Evolutionary conservation across 2,329 filamentous ascomycete genomes (phyloP).

Genomic region (Seiridium cupressi): DNA sequence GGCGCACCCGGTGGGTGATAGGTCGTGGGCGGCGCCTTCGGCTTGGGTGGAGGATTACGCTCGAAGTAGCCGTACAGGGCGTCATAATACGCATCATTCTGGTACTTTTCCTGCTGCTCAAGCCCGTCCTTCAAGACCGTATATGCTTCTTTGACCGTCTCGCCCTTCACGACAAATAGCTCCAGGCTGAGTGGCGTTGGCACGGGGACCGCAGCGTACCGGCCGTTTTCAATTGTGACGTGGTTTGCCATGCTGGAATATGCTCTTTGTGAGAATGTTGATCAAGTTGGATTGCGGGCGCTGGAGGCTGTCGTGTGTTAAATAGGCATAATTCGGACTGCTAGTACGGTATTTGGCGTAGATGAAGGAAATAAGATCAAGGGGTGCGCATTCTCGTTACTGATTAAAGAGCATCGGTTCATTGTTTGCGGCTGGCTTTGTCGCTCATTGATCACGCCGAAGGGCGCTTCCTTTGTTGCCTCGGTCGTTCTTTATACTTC

Average conservation of each 20-base stretch:
- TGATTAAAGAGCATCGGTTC: no score
- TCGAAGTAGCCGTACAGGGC: not conserved
- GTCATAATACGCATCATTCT: not conserved
- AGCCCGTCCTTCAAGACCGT: not conserved
- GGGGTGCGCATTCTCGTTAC: no score
- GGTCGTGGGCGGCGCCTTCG: not conserved
- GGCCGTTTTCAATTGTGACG: not conserved
- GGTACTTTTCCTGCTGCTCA: not conserved
- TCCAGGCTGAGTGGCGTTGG: not conserved
- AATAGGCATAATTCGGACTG: no score
- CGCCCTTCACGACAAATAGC: not conserved
- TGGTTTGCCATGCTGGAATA: not conserved
- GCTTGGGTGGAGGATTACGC: not conserved
- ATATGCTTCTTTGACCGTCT: not conserved
- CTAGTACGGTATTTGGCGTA: no score
- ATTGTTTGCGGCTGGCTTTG: no score
- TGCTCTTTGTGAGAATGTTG: not conserved
- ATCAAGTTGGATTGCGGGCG: no score
- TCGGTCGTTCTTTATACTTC: no score
- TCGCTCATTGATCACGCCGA: no score
- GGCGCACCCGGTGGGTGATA: no score
- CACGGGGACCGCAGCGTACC: not conserved
- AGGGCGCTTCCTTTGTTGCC: no score
- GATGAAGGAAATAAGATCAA: no score
- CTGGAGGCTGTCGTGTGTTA: no score